phyloP scores from a whole-genome alignment of 2,329 filamentous ascomycete species.

The Arthroderma sp. region DNA sequence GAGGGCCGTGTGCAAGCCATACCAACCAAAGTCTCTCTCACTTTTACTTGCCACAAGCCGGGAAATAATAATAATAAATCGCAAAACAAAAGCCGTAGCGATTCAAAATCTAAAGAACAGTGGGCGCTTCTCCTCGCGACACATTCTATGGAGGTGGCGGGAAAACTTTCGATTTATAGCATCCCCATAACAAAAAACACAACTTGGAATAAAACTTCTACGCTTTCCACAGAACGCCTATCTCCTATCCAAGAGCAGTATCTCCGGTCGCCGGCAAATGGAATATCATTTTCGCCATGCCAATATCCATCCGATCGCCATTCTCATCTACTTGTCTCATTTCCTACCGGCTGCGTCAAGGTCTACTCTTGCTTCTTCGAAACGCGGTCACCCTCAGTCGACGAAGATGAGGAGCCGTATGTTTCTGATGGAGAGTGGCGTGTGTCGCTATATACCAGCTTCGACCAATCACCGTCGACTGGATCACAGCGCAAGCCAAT shows the following conservation, averaged over 20 bases:
- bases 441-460: constrained; percentile 28
- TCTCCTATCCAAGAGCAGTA: constrained; percentile 35
- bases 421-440: constrained; percentile 31
- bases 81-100: constrained; percentile 19
- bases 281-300: constrained; percentile 42
- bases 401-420: constrained; percentile 20
- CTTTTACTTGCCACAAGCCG: constrained; percentile 35
- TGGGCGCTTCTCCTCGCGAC: constrained; percentile 36
- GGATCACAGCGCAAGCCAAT: constrained; percentile 28
- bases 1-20: constrained; percentile 36
- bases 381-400: constrained; percentile 15
- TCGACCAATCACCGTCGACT: constrained; percentile 21
- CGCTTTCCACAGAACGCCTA: constrained; percentile 25
- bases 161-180: constrained; percentile 33
- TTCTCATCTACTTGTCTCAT: constrained; percentile 42
- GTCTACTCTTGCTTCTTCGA: constrained; percentile 42
- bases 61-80: constrained; percentile 17
- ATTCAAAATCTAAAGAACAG: constrained; percentile 11
- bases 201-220: constrained; percentile 10
- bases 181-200: constrained; percentile 24
- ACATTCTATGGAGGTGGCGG: constrained; percentile 32
- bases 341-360: constrained; percentile 42
- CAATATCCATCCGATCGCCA: constrained; percentile 40
- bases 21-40: constrained; percentile 39
- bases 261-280: constrained; percentile 37